Evolutionary conservation across 2,329 filamentous ascomycete species (phyloP).

Genomic region (Phaeophleospora eucalypticola): DNA sequence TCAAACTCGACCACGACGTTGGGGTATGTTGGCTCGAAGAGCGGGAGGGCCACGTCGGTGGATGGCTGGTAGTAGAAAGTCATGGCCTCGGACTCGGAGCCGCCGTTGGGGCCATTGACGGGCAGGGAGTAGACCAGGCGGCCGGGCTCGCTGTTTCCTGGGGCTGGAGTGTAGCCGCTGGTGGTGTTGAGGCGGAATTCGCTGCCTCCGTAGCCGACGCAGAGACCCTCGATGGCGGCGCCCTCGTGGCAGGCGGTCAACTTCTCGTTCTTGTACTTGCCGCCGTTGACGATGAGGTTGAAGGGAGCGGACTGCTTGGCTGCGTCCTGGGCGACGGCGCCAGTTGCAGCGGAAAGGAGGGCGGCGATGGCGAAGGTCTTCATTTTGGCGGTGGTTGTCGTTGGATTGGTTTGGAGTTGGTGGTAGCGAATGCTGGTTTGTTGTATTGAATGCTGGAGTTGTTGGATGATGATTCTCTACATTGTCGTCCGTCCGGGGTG

Average conservation of each 20-base stretch:
- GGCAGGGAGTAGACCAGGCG: conserved; percentile 27
- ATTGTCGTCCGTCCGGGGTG: too few species aligned
- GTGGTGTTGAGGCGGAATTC: conserved; percentile 24
- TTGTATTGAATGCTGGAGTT: not conserved
- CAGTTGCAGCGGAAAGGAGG: conserved; percentile 22
- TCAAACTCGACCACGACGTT: conserved; percentile 40
- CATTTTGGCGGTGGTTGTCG: conserved; percentile 11
- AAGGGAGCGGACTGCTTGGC: conserved; percentile 41
- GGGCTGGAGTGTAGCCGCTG: conserved; percentile 5
- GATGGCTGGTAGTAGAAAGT: conserved; percentile 35
- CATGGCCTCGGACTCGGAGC: conserved; percentile 24
- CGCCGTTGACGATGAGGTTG: conserved; percentile 38
- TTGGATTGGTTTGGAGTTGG: not conserved
- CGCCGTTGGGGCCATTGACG: conserved; percentile 10
- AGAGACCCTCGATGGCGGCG: conserved; percentile 47
- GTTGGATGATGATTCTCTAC: not conserved
- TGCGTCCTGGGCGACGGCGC: conserved; percentile 27
- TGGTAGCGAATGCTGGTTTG: not conserved
- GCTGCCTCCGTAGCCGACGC: conserved; percentile 26
- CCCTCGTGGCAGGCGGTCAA: conserved; percentile 47
- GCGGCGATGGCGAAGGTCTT: conserved; percentile 9
- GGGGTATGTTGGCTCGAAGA: conserved; percentile 35
- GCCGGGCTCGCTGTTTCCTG: conserved; percentile 19
- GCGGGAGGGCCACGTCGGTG: conserved; percentile 41
- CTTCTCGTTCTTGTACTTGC: conserved; percentile 35